Evolutionary conservation across 2,329 filamentous ascomycete genomes (phyloP), one percentile per base, ranked within the genome.

Genomic region (Mycosphaerella arachidis): DNA sequence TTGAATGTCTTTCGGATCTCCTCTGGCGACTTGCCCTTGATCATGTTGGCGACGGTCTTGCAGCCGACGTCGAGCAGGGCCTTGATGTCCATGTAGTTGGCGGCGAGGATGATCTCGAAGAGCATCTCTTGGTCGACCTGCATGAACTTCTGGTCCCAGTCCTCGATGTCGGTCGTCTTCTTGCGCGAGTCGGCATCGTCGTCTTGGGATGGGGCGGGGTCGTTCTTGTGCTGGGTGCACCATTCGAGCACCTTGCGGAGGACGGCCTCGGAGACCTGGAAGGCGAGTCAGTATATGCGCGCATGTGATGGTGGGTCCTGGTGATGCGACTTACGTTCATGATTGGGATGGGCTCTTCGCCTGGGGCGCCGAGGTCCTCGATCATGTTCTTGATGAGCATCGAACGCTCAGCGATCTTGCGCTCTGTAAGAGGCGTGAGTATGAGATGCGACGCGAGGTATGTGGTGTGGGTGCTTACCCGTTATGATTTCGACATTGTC

Each of bases 101-200:
- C 91, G 3, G 94, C 94, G 29, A 99, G 84, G 69, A 99, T 99
- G 73, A 99, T 97, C 81, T 99, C 94, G 68, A 99, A 99, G 1
- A 99, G 85, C 94, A 99, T 97, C 79, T 99, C 94, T 74, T 99
- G 94, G 75, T 99, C 94, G 18, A 99, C 94, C 78, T 97, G 93
- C 94, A 99, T 97, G 78, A 97, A 99, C 80, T 99, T 99, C 78
- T 97, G 93, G 71, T 99, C 94, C 94, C 94, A 99, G 78, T 99
- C 94, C 61, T 97, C 94, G 67, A 99, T 99, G 71, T 99, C 94
- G 51, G 94, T 97, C 1, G 92, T 96, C 86, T 96, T 97, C 84
- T 97, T 97, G 70, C 94, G 91, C 54, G 88, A 92, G 71, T 97
- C 93, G 63, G 89, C 89, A 70, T 99, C 92, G 62, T 96, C 94